Evolutionary conservation across 441 rosid species (phyloP), one percentile per base, ranked within the genome.

Genomic region (Erysimum cheiri): DNA sequence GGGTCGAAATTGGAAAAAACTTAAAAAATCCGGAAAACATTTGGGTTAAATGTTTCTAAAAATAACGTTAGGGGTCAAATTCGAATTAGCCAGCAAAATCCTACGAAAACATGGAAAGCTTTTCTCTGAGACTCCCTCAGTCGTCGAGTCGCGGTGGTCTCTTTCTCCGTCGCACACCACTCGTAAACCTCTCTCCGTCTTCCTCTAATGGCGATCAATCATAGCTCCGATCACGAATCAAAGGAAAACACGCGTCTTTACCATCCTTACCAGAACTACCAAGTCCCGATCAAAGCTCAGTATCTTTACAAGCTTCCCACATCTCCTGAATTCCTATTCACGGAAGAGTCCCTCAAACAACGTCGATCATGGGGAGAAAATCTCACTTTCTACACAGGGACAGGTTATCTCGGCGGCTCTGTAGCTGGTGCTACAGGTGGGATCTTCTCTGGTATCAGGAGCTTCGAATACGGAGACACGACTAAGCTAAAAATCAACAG

Each of bases 291-390:
- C 70, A 80, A 82, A 26, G 47, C 78, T 2, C 73, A 69, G 68
- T 74, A 77, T 65, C 85, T 87, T 33, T 91, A 93, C 85, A 83
- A 87, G 80, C 92, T 93, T 44, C 93, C 93, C n/a, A 88, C 88
- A 52, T 87, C 93, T 2, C 96, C 98, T 13, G 98, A 93, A 71
- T 89, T 77, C 69, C 97, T 93, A 72, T 93, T 93, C 82, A 26
- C 88, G 12, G 98, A 93, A 60, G 95, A 93, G 69, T 80, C 96
- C 11, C 33, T 84, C 66, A 84, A 67, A 69, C 93, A 91, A 53
- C 97, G 96, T 75, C 97, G 96, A 47, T 85, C 97, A 43, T 91
- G 97, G 98, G 98, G 97, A 5, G 97, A 91, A 78, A 93, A 91
- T 43, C 89, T 93, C 70, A 89, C 95, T 49, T 93, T 88, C 62